phyloP scores from a whole-genome alignment of 1,139 yeast genomes.

The Candida albicans region DNA sequence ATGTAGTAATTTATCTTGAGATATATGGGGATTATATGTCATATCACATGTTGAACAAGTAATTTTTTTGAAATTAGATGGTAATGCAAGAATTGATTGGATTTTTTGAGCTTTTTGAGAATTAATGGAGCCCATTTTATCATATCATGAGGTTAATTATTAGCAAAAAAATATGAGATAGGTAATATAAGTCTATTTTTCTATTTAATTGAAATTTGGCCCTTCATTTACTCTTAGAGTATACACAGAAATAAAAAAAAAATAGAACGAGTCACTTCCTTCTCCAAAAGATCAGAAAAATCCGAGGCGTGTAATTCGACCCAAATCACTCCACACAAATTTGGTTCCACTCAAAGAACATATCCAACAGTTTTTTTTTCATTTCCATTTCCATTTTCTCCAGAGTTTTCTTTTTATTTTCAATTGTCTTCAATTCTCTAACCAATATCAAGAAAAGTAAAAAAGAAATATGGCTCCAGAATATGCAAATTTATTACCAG shows the following conservation, averaged over 20 bases:
- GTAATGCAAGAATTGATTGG: constrained; percentile 18
- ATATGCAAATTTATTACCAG: constrained; percentile 66
- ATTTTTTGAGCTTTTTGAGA: constrained; percentile 8
- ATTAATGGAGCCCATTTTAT: neutral
- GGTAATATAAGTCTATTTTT: too few species aligned
- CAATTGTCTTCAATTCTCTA: neutral
- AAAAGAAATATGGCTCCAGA: constrained; percentile 25
- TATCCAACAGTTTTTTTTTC: neutral
- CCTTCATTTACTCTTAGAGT: too few species aligned
- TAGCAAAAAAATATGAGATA: too few species aligned
- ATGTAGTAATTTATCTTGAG: constrained; percentile 50
- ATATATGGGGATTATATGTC: constrained; percentile 51
- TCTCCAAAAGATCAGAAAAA: neutral
- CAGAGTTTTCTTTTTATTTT: constrained; percentile 4
- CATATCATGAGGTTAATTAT: too few species aligned
- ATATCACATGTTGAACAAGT: constrained; percentile 60
- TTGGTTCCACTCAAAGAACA: too few species aligned
- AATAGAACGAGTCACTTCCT: too few species aligned
- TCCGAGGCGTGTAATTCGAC: too few species aligned
- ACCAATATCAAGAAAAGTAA: too few species aligned
- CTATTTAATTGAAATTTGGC: too few species aligned
- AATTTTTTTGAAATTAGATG: constrained; percentile 13
- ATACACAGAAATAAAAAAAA: too few species aligned
- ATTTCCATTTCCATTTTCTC: too few species aligned
- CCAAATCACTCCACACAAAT: too few species aligned